Conservation (phyloP, 495 filamentous ascomycete species). For the Talaromyces wortmannii region DNA sequence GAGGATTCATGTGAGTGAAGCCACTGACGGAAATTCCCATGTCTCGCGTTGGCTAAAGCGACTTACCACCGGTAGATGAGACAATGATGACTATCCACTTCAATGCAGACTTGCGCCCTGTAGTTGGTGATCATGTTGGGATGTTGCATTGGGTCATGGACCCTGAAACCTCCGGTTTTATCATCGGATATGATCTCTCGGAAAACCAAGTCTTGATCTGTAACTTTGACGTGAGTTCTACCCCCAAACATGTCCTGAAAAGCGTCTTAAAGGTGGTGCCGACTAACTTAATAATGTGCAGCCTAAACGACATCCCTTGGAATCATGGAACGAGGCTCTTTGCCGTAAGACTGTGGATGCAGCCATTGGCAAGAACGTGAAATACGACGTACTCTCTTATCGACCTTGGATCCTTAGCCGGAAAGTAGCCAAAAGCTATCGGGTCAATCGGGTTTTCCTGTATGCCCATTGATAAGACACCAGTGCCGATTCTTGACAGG, state of each 20-base stretch:
- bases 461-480: conserved; percentile 17
- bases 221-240: conserved; percentile 26
- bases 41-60: background rate
- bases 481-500: background rate
- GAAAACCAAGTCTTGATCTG: conserved; percentile 33
- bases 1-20: conserved; percentile 22
- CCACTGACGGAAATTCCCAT: background rate
- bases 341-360: conserved; percentile 23
- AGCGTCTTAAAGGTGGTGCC: background rate
- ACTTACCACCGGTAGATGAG: conserved; percentile 14
- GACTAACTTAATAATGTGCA: conserved; percentile 1
- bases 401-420: conserved; percentile 33
- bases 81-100: conserved; percentile 43
- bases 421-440: conserved; percentile 27
- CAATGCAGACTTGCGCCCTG: conserved; percentile 26
- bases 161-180: conserved; percentile 28
- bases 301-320: conserved; percentile 22
- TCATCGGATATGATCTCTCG: conserved; percentile 31
- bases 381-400: conserved; percentile 29
- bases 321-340: conserved; percentile 25
- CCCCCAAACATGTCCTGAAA: background rate
- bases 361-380: conserved; percentile 23
- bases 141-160: conserved; percentile 41
- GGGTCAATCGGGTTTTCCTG: conserved; percentile 25
- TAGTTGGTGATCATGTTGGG: conserved; percentile 27